Percentiles rank a stretch among this genome's conserved stretches.
These are phyloP conservation scores for Calonectria leucothoes DNA, from an alignment of 2,329 filamentous ascomycete genomes.

Conservation along the genomic window DNA sequence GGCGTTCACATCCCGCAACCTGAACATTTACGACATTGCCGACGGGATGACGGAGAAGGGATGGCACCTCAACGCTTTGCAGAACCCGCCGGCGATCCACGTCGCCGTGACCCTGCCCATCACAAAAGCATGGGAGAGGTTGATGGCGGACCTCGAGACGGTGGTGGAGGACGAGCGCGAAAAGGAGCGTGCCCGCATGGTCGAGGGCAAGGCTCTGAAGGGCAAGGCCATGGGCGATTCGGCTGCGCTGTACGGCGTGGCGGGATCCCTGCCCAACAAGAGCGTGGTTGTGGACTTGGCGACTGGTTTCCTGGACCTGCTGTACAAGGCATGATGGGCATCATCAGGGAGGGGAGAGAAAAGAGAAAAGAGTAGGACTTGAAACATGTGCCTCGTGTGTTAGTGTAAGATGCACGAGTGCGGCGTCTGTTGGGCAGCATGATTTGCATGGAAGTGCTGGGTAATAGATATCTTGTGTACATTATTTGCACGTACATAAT, in stretches of 20 bases:
- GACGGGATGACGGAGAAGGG: conserved; percentile 87
- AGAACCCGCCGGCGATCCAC: conserved; percentile 92
- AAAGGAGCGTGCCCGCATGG: conserved; percentile 79
- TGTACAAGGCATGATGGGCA: conserved; percentile 82
- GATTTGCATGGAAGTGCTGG: background rate
- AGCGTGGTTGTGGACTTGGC: conserved; percentile 92
- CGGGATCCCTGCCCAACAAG: conserved; percentile 95
- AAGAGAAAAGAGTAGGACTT: background rate
- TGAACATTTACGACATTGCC: conserved; percentile 94
- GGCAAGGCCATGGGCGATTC: conserved; percentile 81
- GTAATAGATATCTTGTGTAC: background rate
- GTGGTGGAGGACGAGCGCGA: conserved; percentile 80
- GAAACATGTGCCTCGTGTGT: conserved; percentile 15
- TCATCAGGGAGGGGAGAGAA: conserved; percentile 1
- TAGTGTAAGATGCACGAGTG: background rate
- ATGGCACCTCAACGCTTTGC: conserved; percentile 96
- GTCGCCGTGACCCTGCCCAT: conserved; percentile 93
- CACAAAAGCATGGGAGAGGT: conserved; percentile 80
- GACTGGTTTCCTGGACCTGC: conserved; percentile 88
- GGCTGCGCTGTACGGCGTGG: conserved; percentile 92
- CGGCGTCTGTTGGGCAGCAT: conserved; percentile 7
- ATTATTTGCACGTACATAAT: background rate
- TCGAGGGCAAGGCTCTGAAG: conserved; percentile 74
- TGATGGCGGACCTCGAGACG: conserved; percentile 78
- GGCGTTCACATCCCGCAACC: conserved; percentile 83